phyloP scores from a whole-genome alignment of 768 basidiomycete genomes.

The Trametes cubensis region DNA sequence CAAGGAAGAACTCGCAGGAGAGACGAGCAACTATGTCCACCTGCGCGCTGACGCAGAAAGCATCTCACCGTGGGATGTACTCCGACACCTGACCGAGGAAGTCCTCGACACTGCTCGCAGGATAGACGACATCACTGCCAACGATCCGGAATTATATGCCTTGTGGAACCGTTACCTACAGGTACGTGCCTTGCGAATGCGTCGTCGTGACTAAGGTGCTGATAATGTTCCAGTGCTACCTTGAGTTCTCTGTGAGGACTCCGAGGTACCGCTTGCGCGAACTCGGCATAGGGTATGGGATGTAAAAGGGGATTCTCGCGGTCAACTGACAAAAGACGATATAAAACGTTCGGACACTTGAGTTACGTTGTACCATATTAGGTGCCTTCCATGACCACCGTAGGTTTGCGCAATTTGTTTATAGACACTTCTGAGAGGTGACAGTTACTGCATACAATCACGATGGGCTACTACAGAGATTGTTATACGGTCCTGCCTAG shows the following conservation, averaged over 20 bases:
- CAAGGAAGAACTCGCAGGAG: conserved; percentile 27
- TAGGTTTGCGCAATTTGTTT: too few relatives aligned
- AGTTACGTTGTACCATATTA: too few relatives aligned
- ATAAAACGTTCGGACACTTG: too few relatives aligned
- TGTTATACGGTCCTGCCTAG: conserved; percentile 10
- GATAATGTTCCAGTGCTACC: neutral
- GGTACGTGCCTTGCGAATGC: neutral
- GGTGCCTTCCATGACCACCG: too few relatives aligned
- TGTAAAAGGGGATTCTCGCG: neutral
- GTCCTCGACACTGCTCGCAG: conserved; percentile 17
- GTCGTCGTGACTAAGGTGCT: neutral
- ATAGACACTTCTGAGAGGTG: too few relatives aligned
- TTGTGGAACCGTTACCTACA: conserved; percentile 18
- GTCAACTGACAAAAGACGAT: too few relatives aligned
- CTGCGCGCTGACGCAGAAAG: conserved; percentile 20
- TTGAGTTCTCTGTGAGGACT: conserved; percentile 18
- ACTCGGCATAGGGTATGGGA: conserved; percentile 5
- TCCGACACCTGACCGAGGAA: conserved; percentile 19
- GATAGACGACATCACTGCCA: conserved; percentile 10
- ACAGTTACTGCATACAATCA: too few relatives aligned
- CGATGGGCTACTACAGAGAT: too few relatives aligned
- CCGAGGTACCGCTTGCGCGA: conserved; percentile 17
- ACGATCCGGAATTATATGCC: conserved; percentile 6
- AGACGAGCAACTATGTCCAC: conserved; percentile 25
- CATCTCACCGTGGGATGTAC: conserved; percentile 11